Conservation (phyloP, 2,329 filamentous ascomycete genomes). For the Elsinoe perseae region DNA sequence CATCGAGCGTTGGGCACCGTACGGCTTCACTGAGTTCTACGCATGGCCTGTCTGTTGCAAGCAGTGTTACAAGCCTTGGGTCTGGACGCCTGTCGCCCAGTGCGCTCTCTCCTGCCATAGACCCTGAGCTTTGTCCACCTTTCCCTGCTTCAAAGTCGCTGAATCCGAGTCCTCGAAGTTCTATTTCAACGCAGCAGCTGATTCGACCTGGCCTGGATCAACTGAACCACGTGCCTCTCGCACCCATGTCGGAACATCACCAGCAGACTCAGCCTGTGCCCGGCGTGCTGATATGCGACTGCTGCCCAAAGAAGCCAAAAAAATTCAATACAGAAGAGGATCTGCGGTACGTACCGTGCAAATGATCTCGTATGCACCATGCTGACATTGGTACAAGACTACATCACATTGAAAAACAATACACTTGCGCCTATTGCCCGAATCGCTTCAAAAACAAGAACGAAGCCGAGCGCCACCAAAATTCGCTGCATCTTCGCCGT, state of each 20-base stretch:
- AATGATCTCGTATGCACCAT: neutral
- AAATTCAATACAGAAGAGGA: conserved; percentile 84
- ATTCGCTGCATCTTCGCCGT: conserved; percentile 81
- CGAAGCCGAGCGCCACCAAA: conserved; percentile 91
- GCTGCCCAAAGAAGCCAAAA: conserved; percentile 94
- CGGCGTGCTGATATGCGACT: conserved; percentile 74
- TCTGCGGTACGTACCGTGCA: conserved; percentile 57
- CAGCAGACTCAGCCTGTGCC: conserved; percentile 35
- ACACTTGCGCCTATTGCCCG: conserved; percentile 83
- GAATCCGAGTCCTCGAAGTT: conserved; percentile 37
- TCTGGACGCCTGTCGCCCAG: conserved; percentile 56
- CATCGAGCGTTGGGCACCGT: conserved; percentile 53
- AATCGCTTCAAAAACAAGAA: conserved; percentile 99
- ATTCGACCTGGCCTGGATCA: conserved; percentile 35
- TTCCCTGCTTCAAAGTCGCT: conserved; percentile 44
- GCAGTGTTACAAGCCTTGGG: conserved; percentile 58
- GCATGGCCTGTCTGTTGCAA: conserved; percentile 49
- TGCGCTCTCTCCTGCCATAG: conserved; percentile 51
- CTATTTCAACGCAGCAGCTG: conserved; percentile 36
- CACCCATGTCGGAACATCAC: conserved; percentile 35
- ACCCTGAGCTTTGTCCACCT: conserved; percentile 48
- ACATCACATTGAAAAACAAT: conserved; percentile 93
- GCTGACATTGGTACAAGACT: conserved; percentile 47
- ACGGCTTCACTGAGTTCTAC: conserved; percentile 58
- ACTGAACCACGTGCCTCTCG: conserved; percentile 21